Evolutionary conservation across 306 rosid genomes (phyloP).

Genomic region (Medicago arabica): DNA sequence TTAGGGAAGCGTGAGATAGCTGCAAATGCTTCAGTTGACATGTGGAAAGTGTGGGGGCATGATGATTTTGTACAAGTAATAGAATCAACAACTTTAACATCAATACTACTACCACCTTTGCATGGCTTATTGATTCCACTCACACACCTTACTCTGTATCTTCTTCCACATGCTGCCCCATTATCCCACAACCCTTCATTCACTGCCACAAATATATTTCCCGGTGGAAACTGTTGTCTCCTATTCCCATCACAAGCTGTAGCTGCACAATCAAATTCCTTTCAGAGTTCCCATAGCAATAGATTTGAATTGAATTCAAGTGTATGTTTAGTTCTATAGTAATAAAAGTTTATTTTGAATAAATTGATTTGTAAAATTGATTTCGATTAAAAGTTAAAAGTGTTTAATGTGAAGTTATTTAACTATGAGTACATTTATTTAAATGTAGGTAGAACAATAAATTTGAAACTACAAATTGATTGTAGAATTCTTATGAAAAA

Average conservation of each 20-base stretch:
- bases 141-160: conserved; percentile 70
- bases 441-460: no score
- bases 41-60: conserved; percentile 56
- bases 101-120: conserved; percentile 54
- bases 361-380: no score
- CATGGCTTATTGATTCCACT: conserved; percentile 73
- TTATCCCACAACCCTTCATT: conserved; percentile 82
- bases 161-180: conserved; percentile 77
- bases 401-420: no score
- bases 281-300: no score
- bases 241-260: conserved; percentile 60
- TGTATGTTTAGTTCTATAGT: no score
- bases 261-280: conserved; percentile 47
- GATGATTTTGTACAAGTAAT: conserved; percentile 43
- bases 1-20: conserved; percentile 53
- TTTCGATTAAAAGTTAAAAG: no score
- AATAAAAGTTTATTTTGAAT: no score
- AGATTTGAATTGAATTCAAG: no score
- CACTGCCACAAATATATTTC: conserved; percentile 58
- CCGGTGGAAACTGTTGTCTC: conserved; percentile 56
- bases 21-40: conserved; percentile 62
- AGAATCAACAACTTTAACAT: conserved; percentile 66
- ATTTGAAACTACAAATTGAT: no score
- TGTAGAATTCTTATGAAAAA: no score
- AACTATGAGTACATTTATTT: no score